Conservation (phyloP, 805 yeast genomes). For the Pichia kluyveri region DNA sequence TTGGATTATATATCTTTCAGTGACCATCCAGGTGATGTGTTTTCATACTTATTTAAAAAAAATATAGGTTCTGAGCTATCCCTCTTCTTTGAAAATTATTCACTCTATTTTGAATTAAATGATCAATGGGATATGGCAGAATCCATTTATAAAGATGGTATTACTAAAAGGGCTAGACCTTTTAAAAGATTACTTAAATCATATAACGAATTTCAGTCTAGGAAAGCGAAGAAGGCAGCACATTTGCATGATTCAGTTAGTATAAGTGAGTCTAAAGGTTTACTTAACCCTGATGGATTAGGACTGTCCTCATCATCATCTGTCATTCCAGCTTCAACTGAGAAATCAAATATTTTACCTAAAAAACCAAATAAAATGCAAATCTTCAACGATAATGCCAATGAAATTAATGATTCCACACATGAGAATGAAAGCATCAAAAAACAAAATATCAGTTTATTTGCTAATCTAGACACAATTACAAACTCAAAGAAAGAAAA, state of each 20-base stretch:
- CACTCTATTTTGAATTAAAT: constrained; percentile 46
- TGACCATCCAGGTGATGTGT: constrained; percentile 63
- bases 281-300: constrained; percentile 17
- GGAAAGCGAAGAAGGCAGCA: constrained; percentile 24
- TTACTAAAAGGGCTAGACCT: constrained; percentile 61
- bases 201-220: constrained; percentile 34
- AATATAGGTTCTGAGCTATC: constrained; percentile 64
- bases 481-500: constrained; percentile 58
- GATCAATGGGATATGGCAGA: constrained; percentile 46
- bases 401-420: background rate
- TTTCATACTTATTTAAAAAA: constrained; percentile 59
- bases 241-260: background rate
- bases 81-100: constrained; percentile 71
- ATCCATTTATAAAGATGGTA: constrained; percentile 49
- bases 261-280: background rate
- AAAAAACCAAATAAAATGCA: constrained; percentile 6
- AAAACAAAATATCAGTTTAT: background rate
- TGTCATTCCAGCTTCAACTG: background rate
- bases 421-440: background rate
- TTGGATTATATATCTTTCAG: constrained; percentile 61
- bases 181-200: constrained; percentile 32
- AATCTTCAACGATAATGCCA: background rate
- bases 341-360: background rate
- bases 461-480: constrained; percentile 36
- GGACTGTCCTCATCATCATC: constrained; percentile 12